Evolutionary conservation across 2,329 filamentous ascomycete species (phyloP), one percentile per base, ranked within the genome.

Genomic region (Aspergillus vadensis): DNA sequence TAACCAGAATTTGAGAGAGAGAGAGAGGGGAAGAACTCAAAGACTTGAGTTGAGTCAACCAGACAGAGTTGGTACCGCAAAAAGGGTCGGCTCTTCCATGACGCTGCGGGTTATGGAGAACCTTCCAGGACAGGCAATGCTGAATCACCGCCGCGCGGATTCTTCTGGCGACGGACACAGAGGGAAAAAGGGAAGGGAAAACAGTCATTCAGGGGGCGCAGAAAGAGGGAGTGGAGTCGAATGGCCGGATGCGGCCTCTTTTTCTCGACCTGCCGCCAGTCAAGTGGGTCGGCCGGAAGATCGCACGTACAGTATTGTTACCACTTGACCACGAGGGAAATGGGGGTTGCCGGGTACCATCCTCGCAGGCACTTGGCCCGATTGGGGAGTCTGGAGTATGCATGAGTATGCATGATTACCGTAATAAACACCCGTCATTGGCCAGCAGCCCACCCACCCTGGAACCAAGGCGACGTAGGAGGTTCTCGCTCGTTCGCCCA

Each of bases 281-380:
- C 25, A 43, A 43, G 62, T 65, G 64, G 63, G 55, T 55, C 43
- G 30, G 50, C 23, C 55, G 23, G 58, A 52, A 63, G 63, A 63
- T 62, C 63, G 63, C 63, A 58, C 58, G 61, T 56, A 30, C 19
- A 23, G 56, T 63, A 61, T 60, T 47, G 55, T 64, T 65, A 64
- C 66, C 67, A 69, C 65, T 64, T 64, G 63, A 64, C 66, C 67
- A 69, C 66, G 61, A 68, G 69, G 63, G 27, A 63, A 64, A 61
- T 53, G 36, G 36, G 51, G 25, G 44, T 38, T 44, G 32, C 23
- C 17, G 55, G 21, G 27, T 15, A 30, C 50, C 49, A 49, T 59
- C 47, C 25, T 49, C 47, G 23, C 47, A 49, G 47, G 47, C 23
- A 17, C 47, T 30, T 49, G 47, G 47, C 23, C 47, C 25, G 23